Conservation (phyloP, 495 filamentous ascomycete genomes). For the Xylaria flabelliformis region DNA sequence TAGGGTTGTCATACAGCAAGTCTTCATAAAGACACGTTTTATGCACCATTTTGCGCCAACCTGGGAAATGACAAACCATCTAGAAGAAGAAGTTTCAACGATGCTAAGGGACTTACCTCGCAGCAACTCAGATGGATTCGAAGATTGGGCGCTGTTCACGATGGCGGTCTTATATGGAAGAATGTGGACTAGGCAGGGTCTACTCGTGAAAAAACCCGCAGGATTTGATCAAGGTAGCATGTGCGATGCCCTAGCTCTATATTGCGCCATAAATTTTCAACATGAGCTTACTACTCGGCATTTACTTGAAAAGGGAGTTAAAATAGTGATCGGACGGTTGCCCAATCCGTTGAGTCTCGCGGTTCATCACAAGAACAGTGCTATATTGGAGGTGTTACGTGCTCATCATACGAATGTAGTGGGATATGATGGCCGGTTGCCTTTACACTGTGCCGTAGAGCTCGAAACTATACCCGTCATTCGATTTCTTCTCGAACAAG, state of each 20-base stretch:
- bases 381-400: background rate
- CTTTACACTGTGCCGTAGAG: slow-evolving; percentile 5
- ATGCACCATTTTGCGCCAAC: no score
- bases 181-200: no score
- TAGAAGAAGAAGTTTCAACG: no score
- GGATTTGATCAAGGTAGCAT: no score
- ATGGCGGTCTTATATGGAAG: background rate
- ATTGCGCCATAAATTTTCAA: background rate
- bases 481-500: slow-evolving; percentile 14
- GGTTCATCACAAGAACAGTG: background rate
- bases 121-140: background rate
- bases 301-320: background rate
- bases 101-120: background rate
- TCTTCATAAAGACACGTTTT: no score
- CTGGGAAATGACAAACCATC: no score
- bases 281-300: no score
- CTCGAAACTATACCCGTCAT: background rate
- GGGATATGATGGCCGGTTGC: background rate
- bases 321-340: background rate
- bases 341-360: background rate
- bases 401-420: background rate
- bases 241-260: background rate
- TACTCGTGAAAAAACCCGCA: no score
- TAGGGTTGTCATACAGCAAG: no score
- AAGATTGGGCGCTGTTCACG: background rate